Base-by-base conservation (phyloP, 306 rosid genomes). In the Begonia loranthoides region DNA sequence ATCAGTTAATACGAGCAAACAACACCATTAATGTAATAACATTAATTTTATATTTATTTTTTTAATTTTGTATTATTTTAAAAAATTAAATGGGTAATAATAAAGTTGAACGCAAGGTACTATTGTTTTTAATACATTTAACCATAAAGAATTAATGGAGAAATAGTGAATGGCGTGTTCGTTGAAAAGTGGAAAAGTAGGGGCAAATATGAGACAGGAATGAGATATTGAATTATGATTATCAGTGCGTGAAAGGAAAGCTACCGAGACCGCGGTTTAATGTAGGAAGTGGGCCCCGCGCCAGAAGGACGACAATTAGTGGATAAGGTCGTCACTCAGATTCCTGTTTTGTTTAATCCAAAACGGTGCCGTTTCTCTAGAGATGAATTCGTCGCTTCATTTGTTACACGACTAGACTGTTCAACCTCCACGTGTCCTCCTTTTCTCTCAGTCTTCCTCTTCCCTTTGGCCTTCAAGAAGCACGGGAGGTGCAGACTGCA, bases 381-480 rank as follows among this genome's bases (percentile, higher is more conserved):
- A 5, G 9, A 5, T 15, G 7, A 15, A 16, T 50, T 41, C 50
- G 15, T 53, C 49, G 5, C 3, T 45, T 16, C 41, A 41, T 34
- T 50, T 17, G 60, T 28, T 54, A 36, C 54, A 21, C 9, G 43
- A 49, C 40, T 50, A 12, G 12, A 28, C 50, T 44, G 2, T 62
- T 17, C 16, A 10, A 24, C 28, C 52, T 45, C 79, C 82, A 73
- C 94, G 86, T 83, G 94, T 74, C 88, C 49, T 33, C 40, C 66
- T 4, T 50, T 55, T 38, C 57, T 69, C 65, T 54, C 60, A 62
- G 70, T 64, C 83, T 28, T 28, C 36, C 36, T 28, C 36, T 28
- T 28, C 36, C 5, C 36, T 72, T 81, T 74, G 73, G 73, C 83
- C 79, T 70, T 71, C 70, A 81, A 75, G 88, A 81, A 46, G 44